These are phyloP conservation scores for Trichoderma afroharzianum DNA, from an alignment of 2,329 filamentous ascomycete species.

Conservation along the genomic window DNA sequence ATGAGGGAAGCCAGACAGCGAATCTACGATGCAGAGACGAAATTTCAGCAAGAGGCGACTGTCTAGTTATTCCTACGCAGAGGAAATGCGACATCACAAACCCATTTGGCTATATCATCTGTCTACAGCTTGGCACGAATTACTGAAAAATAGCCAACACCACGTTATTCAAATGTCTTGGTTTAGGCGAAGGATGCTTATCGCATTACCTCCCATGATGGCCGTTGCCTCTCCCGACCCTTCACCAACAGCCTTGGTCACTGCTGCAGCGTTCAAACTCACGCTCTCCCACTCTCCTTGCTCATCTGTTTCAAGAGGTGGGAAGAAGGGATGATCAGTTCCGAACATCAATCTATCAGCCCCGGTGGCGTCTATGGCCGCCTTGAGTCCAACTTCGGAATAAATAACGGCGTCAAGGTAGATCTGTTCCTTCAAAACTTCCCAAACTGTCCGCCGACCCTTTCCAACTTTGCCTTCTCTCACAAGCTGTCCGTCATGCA, in stretches of 20 bases:
- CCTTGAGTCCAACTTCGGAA: slow-evolving; percentile 67
- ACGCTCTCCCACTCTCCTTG: slow-evolving; percentile 69
- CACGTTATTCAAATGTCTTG: slow-evolving; percentile 21
- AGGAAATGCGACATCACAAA: neutral
- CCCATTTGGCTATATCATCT: neutral
- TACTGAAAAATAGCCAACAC: neutral
- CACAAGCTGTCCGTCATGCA: slow-evolving; percentile 75
- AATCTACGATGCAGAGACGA: slow-evolving; percentile 38
- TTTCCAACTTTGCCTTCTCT: slow-evolving; percentile 54
- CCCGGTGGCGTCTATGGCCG: slow-evolving; percentile 65
- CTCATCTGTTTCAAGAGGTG: slow-evolving; percentile 62
- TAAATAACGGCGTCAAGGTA: slow-evolving; percentile 88
- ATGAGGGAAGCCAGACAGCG: slow-evolving; percentile 31
- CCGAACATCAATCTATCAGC: slow-evolving; percentile 73
- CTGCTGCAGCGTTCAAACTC: slow-evolving; percentile 48
- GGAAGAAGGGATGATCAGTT: slow-evolving; percentile 82
- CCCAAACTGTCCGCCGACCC: slow-evolving; percentile 50
- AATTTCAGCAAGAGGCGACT: slow-evolving; percentile 31
- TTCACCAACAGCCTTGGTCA: slow-evolving; percentile 48
- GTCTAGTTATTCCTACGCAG: slow-evolving; percentile 11
- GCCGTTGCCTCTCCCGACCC: slow-evolving; percentile 45
- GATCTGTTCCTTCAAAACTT: slow-evolving; percentile 65
- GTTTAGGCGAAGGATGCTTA: slow-evolving; percentile 44
- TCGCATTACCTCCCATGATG: slow-evolving; percentile 59
- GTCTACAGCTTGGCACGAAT: neutral